Percentiles rank a stretch among this genome's conserved stretches.
Evolutionary conservation across 257 asterid species (phyloP).

Genomic region (Solanum microdontum): DNA sequence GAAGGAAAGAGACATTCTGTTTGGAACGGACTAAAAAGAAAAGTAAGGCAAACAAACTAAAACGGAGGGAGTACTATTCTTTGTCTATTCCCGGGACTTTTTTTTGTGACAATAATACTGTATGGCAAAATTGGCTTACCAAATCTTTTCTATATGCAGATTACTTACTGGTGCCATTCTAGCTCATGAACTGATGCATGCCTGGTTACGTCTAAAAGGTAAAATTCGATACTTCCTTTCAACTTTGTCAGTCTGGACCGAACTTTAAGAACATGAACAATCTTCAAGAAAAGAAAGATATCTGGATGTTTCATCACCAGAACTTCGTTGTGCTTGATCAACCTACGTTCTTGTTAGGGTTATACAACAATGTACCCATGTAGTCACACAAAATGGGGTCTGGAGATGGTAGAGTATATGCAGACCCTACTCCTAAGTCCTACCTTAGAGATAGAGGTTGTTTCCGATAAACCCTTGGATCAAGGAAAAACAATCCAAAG

Average conservation of each 20-base stretch:
- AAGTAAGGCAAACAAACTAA: neutral
- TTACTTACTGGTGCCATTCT: constrained; percentile 93
- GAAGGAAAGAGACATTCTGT: neutral
- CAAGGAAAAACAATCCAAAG: neutral
- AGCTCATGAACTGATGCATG: constrained; percentile 97
- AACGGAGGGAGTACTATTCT: neutral
- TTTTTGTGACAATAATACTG: neutral
- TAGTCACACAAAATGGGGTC: neutral
- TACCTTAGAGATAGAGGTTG: neutral
- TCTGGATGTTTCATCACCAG: neutral
- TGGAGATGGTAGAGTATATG: neutral
- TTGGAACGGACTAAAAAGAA: neutral
- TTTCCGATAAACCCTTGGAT: neutral
- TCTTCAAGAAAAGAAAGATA: neutral
- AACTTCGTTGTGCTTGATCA: neutral
- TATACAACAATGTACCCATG: neutral
- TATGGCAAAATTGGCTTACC: neutral
- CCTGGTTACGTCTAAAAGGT: constrained; percentile 95
- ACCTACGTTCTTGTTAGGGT: neutral
- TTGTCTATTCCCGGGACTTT: neutral
- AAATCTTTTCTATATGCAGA: constrained; percentile 30
- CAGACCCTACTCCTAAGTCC: neutral
- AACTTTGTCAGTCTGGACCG: neutral
- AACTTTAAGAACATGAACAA: neutral
- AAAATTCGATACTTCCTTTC: neutral